Percentiles rank a stretch among this genome's conserved stretches.
These are phyloP conservation scores for Orbilia javanica DNA, from an alignment of 2,329 filamentous ascomycete genomes.

Conservation along the genomic window DNA sequence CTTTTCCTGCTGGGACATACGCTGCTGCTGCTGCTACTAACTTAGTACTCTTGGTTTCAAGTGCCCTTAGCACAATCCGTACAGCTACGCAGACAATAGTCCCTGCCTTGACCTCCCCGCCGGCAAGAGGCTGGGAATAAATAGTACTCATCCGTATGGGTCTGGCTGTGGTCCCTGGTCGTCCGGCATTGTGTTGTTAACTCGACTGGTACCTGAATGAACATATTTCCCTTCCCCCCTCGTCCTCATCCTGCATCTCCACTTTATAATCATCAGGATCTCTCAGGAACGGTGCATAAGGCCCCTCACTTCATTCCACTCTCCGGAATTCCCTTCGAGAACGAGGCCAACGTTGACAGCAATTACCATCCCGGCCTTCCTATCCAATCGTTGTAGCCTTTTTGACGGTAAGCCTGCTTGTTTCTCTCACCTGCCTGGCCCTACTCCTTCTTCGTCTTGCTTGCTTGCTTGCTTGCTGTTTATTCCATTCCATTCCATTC, in stretches of 20 bases:
- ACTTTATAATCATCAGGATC: constrained; percentile 22
- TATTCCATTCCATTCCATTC: neutral
- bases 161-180: neutral
- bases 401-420: neutral
- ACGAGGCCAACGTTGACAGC: neutral
- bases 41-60: constrained; percentile 4
- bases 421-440: constrained; percentile 16
- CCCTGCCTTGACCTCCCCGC: neutral
- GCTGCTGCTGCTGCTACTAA: neutral
- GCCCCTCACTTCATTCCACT: constrained; percentile 36
- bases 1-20: neutral
- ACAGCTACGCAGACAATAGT: constrained; percentile 12
- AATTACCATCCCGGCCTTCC: constrained; percentile 34
- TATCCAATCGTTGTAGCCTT: constrained; percentile 33
- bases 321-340: constrained; percentile 44
- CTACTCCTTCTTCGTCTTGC: neutral
- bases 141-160: neutral
- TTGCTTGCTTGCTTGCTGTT: too few species aligned
- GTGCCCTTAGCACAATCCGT: neutral
- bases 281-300: constrained; percentile 25
- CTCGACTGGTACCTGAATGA: constrained; percentile 14
- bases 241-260: constrained; percentile 26
- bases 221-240: constrained; percentile 19
- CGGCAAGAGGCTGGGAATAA: constrained; percentile 18
- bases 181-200: neutral